Conservation (phyloP, 768 basidiomycete species). For the Krasilnikovozyma curviuscula region DNA sequence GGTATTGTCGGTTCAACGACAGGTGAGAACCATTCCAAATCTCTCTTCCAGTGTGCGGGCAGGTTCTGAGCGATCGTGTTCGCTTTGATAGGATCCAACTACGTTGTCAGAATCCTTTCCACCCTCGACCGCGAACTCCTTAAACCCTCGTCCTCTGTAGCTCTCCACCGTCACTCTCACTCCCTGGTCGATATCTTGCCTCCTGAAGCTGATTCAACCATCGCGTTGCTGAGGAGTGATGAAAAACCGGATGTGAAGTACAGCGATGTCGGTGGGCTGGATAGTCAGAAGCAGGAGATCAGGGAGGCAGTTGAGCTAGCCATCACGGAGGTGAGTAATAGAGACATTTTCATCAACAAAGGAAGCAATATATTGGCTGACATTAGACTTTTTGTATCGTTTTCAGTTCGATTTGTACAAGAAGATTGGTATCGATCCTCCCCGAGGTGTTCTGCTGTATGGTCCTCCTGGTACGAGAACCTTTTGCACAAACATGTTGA, state of each 20-base stretch:
- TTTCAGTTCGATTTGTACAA: slow-evolving; percentile 85
- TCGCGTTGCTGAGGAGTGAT: slow-evolving; percentile 79
- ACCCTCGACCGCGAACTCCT: slow-evolving; percentile 91
- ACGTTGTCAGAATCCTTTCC: slow-evolving; percentile 89
- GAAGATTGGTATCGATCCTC: slow-evolving; percentile 98
- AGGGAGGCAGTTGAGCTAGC: slow-evolving; percentile 95
- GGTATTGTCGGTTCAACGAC: slow-evolving; percentile 96
- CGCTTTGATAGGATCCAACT: slow-evolving; percentile 54
- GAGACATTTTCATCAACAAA: background rate
- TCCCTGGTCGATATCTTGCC: slow-evolving; percentile 95
- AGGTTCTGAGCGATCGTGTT: background rate
- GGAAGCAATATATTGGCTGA: background rate
- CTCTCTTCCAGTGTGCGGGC: background rate
- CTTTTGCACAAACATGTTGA: too few species aligned
- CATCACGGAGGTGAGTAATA: slow-evolving; percentile 25
- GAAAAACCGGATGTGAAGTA: slow-evolving; percentile 91
- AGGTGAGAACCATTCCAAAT: slow-evolving; percentile 18
- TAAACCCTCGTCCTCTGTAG: slow-evolving; percentile 91
- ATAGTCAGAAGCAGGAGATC: slow-evolving; percentile 95
- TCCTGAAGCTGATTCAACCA: slow-evolving; percentile 94
- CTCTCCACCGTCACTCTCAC: slow-evolving; percentile 97
- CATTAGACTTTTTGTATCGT: background rate
- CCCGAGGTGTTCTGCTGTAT: slow-evolving; percentile 85
- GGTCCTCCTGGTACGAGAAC: slow-evolving; percentile 66
- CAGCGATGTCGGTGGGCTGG: slow-evolving; percentile 90